Percentiles rank a stretch among this genome's conserved stretches.
Evolutionary conservation across 805 yeast genomes (phyloP).

Genomic region (Pichia deserticola): DNA sequence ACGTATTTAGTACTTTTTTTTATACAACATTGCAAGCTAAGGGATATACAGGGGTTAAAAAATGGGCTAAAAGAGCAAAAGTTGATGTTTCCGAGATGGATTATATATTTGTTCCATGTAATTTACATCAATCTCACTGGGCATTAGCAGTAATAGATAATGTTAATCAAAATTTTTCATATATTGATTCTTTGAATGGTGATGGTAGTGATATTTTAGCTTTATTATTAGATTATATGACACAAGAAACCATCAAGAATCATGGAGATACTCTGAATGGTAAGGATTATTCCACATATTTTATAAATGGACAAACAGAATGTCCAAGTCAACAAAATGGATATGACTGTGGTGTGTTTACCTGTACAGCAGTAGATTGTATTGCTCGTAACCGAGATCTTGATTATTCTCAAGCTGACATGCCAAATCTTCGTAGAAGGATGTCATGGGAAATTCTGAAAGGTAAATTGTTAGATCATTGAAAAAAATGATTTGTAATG

Average conservation of each 20-base stretch:
- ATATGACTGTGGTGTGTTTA: slow-evolving; percentile 90
- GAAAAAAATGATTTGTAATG: no score
- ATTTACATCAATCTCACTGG: slow-evolving; percentile 83
- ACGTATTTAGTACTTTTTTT: slow-evolving; percentile 84
- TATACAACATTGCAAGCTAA: slow-evolving; percentile 59
- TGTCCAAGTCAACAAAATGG: slow-evolving; percentile 88
- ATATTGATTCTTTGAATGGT: slow-evolving; percentile 69
- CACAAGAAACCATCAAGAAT: slow-evolving; percentile 55
- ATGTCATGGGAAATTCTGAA: slow-evolving; percentile 56
- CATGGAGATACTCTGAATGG: slow-evolving; percentile 32
- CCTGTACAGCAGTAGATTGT: slow-evolving; percentile 68
- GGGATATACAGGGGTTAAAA: slow-evolving; percentile 74
- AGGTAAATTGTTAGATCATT: slow-evolving; percentile 8
- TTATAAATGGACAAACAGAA: slow-evolving; percentile 17
- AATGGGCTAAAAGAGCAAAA: slow-evolving; percentile 79
- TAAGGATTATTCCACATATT: slow-evolving; percentile 23
- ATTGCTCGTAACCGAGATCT: slow-evolving; percentile 45
- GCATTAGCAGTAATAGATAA: slow-evolving; percentile 77
- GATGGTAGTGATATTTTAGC: slow-evolving; percentile 39
- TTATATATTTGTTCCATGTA: slow-evolving; percentile 76
- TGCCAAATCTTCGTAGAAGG: slow-evolving; percentile 54
- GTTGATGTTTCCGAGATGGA: slow-evolving; percentile 57
- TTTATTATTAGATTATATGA: slow-evolving; percentile 53
- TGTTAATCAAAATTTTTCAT: slow-evolving; percentile 47
- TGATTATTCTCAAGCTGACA: slow-evolving; percentile 58